A percentile compares a stretch with the other conserved stretches of the same genome.
These are phyloP conservation scores for Fragaria ananassa DNA, from an alignment of 306 rosid species.

Conservation along the genomic window DNA sequence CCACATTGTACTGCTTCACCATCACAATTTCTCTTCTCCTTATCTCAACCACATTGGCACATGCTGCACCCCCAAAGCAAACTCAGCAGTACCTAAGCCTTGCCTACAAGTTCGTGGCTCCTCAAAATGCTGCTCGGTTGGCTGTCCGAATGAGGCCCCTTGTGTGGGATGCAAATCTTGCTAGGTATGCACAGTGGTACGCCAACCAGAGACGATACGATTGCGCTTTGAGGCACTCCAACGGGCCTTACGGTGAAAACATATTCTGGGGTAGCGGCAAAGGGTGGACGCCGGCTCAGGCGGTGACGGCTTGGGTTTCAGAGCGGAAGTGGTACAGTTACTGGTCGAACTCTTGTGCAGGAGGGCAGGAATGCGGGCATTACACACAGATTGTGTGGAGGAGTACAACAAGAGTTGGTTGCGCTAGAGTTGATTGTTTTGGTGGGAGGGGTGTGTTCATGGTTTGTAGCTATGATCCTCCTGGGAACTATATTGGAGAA, in stretches of 20 bases:
- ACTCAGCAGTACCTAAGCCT: conserved; percentile 1
- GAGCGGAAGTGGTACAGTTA: conserved; percentile 59
- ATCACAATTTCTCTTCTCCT: conserved; percentile 24
- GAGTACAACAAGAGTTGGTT: conserved; percentile 50
- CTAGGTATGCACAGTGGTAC: conserved; percentile 59
- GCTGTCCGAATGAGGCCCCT: conserved; percentile 39
- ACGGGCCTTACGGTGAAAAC: conserved; percentile 88
- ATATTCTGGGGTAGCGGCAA: conserved; percentile 91
- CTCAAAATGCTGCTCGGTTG: conserved; percentile 63
- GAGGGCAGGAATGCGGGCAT: conserved; percentile 69
- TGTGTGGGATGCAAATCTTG: conserved; percentile 49
- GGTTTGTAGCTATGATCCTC: conserved; percentile 89
- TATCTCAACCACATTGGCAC: conserved; percentile 14
- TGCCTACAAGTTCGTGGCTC: conserved; percentile 50
- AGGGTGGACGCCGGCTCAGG: conserved; percentile 70
- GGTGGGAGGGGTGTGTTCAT: conserved; percentile 64
- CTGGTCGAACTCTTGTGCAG: conserved; percentile 51
- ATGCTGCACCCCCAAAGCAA: conserved; percentile 19
- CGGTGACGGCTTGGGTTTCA: conserved; percentile 62
- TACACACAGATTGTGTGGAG: conserved; percentile 89
- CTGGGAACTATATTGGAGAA: conserved; percentile 81
- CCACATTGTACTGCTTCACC: conserved; percentile 5
- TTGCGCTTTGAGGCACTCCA: conserved; percentile 65
- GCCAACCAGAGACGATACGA: conserved; percentile 67
- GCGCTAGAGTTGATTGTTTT: conserved; percentile 58